Base-by-base conservation (phyloP, 768 basidiomycete genomes). In the Gymnopilus junonius region DNA sequence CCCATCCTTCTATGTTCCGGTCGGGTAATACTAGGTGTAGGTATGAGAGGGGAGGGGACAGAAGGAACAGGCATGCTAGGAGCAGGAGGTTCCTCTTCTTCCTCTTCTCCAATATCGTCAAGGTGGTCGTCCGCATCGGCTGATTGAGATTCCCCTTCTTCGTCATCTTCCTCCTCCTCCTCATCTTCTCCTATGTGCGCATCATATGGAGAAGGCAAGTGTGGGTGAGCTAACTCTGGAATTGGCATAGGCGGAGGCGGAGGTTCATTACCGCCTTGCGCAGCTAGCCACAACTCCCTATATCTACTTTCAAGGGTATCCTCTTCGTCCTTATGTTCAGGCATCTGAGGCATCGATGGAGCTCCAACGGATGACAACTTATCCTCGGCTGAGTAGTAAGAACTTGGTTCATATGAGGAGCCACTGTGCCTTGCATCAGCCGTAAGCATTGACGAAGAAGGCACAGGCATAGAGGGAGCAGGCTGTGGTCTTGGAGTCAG, bases 341-440 rank as follows among this genome's bases (percentile, higher is more conserved):
- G 65, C 65, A 66, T 66, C 3, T 57, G 62, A 23, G 66, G 66
- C 43, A 62, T 55, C 20, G 63, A 61, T 29, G 58, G 58, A 10
- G 45, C 60, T 15, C 55, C 65, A n/a, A 35, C 55, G 15, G 60
- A 39, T 32, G 65, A 56, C 43, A 17, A 34, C 8, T 65, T 62
- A 14, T 69, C 68, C 11, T 69, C 68, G 31, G 58, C 65, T 17
- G 68, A 65, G 51, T 69, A 69, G 42, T 69, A 69, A 2, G 68
- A 66, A 50, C 68, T 69, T 8, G 65, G 63, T 50, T 69, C 68
- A 3, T 67, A 67, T 1, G 68, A 66, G 4, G 65, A 66, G 20
- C 58, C 61, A 42, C 68, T 69, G n/a, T 65, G 68, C 59, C 68
- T 65, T 8, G 48, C 34, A 43, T 69, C 67, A 14, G 59, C 40